Percentiles rank a stretch among this genome's conserved stretches.
phyloP scores from a whole-genome alignment of 2,329 filamentous ascomycete species.

The Alternaria sp. region DNA sequence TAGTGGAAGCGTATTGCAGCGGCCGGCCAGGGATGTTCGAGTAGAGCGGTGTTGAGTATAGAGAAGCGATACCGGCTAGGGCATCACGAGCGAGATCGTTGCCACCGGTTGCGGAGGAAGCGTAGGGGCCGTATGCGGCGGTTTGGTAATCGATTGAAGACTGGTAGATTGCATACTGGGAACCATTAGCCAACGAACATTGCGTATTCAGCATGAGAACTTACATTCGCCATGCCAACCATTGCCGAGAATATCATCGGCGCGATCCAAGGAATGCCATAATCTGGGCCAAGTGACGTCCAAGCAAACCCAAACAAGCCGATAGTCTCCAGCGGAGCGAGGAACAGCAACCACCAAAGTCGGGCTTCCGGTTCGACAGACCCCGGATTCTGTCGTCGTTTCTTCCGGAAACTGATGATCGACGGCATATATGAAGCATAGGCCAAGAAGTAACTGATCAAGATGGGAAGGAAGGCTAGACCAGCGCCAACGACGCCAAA shows the following conservation, averaged over 20 bases:
- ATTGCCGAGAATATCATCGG: conserved; percentile 69
- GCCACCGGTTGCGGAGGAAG: conserved; percentile 75
- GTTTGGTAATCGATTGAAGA: conserved; percentile 81
- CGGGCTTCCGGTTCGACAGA: conserved; percentile 67
- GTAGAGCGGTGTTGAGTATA: conserved; percentile 65
- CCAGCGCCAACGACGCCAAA: conserved; percentile 65
- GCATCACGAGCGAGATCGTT: conserved; percentile 78
- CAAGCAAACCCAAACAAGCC: conserved; percentile 75
- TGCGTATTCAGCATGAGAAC: not conserved
- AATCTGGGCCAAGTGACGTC: conserved; percentile 66
- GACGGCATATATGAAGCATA: conserved; percentile 66
- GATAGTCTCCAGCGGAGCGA: conserved; percentile 66
- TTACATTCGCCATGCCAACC: conserved; percentile 71
- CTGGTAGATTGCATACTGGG: conserved; percentile 72
- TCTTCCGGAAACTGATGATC: conserved; percentile 56
- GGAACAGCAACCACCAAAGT: conserved; percentile 69
- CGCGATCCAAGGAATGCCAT: conserved; percentile 69
- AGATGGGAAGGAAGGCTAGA: conserved; percentile 69
- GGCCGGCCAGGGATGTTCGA: conserved; percentile 46
- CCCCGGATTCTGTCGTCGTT: conserved; percentile 57
- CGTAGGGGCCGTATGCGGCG: conserved; percentile 73
- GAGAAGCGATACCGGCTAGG: conserved; percentile 72
- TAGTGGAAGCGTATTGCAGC: conserved; percentile 61
- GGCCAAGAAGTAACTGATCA: conserved; percentile 69
- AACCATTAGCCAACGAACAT: not conserved